Conservation (phyloP, 2,329 filamentous ascomycete species). For the Ustulina deusta region DNA sequence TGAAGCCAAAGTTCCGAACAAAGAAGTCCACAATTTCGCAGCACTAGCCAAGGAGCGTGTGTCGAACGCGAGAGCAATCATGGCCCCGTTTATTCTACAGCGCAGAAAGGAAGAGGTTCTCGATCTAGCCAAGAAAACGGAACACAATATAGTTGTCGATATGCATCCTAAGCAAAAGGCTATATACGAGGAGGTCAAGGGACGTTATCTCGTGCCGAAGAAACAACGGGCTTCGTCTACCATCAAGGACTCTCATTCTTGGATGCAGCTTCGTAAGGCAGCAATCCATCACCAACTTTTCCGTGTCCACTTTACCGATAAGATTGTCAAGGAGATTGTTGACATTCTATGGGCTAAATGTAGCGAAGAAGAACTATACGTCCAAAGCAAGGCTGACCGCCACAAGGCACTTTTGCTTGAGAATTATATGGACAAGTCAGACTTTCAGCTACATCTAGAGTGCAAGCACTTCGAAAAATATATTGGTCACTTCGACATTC, state of each 20-base stretch:
- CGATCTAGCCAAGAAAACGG: constrained; percentile 83
- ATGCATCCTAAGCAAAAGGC: constrained; percentile 78
- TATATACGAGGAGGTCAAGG: constrained; percentile 76
- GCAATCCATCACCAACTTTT: constrained; percentile 93
- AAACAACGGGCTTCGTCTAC: constrained; percentile 68
- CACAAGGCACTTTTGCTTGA: constrained; percentile 65
- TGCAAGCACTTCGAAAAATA: constrained; percentile 69
- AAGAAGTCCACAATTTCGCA: constrained; percentile 81
- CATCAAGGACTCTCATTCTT: constrained; percentile 72
- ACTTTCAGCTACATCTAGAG: constrained; percentile 75
- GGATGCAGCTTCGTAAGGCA: constrained; percentile 93
- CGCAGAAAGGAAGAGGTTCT: constrained; percentile 94
- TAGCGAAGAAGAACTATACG: constrained; percentile 61
- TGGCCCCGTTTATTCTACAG: constrained; percentile 94
- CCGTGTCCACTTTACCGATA: constrained; percentile 81
- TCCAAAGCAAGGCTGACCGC: constrained; percentile 57
- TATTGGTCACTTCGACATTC: constrained; percentile 65
- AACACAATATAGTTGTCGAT: constrained; percentile 82
- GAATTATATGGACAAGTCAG: constrained; percentile 69
- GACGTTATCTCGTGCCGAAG: constrained; percentile 72
- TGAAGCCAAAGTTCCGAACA: constrained; percentile 88
- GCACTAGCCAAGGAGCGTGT: constrained; percentile 90
- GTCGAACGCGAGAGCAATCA: constrained; percentile 86
- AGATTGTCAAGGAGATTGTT: constrained; percentile 80
- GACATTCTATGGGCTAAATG: constrained; percentile 80